Evolutionary conservation across 2,329 filamentous ascomycete genomes (phyloP).

Genomic region (Talaromyces sp.): DNA sequence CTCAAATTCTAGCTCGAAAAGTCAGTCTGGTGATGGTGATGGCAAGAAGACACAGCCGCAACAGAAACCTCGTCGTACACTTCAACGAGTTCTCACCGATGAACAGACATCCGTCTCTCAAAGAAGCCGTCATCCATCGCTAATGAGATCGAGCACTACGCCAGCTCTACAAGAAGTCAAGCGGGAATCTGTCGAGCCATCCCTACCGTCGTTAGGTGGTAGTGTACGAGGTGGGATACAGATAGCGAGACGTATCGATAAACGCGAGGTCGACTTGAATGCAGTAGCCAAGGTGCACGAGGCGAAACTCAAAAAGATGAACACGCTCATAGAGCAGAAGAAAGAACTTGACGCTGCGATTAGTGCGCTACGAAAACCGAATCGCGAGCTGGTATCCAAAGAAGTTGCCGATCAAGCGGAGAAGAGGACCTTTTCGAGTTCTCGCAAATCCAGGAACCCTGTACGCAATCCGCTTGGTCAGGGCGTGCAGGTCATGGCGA

Average conservation of each 20-base stretch:
- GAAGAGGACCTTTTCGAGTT: conserved; percentile 32
- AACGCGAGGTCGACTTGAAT: conserved; percentile 49
- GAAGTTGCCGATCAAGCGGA: conserved; percentile 45
- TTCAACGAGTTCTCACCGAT: conserved; percentile 48
- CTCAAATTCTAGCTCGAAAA: conserved; percentile 17
- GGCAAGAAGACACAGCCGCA: conserved; percentile 28
- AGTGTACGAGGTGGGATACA: conserved; percentile 45
- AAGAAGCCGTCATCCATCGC: conserved; percentile 34
- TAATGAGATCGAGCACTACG: conserved; percentile 43
- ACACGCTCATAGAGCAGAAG: conserved; percentile 46
- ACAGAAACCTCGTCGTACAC: conserved; percentile 32
- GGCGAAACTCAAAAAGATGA: conserved; percentile 46
- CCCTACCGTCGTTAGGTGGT: conserved; percentile 34
- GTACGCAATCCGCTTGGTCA: conserved; percentile 41
- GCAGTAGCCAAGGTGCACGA: conserved; percentile 45
- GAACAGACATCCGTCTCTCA: conserved; percentile 34
- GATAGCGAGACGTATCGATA: conserved; percentile 44
- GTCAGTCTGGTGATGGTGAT: conserved; percentile 32
- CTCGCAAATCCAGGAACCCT: conserved; percentile 41
- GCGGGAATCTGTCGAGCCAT: conserved; percentile 42
- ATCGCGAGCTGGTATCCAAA: conserved; percentile 45
- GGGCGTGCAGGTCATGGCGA: conserved; percentile 50
- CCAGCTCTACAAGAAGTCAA: conserved; percentile 39
- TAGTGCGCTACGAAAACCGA: conserved; percentile 46
- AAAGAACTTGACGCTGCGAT: conserved; percentile 50